Evolutionary conservation across 2,329 filamentous ascomycete species (phyloP).

Genomic region (Alternaria atra): DNA sequence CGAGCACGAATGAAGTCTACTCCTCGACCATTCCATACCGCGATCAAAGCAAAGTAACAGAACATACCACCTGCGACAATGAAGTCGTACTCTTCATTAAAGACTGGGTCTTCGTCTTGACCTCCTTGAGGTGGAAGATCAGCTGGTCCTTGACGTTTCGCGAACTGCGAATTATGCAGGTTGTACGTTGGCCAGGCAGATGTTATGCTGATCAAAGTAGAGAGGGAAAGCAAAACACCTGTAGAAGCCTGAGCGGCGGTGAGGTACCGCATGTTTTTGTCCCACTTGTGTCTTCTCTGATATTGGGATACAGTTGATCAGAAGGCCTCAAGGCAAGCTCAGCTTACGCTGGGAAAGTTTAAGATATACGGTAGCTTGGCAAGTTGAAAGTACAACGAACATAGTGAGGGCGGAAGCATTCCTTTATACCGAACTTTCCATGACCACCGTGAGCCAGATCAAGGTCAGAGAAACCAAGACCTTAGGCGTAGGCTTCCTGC

Average conservation of each 20-base stretch:
- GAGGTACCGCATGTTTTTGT: slow-evolving; percentile 9
- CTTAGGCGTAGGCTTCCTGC: background rate
- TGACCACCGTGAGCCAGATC: background rate
- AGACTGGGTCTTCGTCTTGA: slow-evolving; percentile 9
- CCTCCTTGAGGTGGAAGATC: slow-evolving; percentile 17
- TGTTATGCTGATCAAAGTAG: slow-evolving; percentile 12
- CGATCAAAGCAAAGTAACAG: background rate
- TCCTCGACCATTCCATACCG: no score
- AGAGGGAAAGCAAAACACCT: slow-evolving; percentile 15
- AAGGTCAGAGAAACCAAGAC: slow-evolving; percentile 6
- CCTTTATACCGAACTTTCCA: slow-evolving; percentile 8
- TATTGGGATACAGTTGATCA: background rate
- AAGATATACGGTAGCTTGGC: no score
- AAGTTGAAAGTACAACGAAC: background rate
- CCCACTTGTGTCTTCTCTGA: background rate
- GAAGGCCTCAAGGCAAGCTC: background rate
- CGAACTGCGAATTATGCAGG: slow-evolving; percentile 21
- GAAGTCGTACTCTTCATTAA: slow-evolving; percentile 33
- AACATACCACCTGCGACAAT: slow-evolving; percentile 30
- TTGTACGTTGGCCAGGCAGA: slow-evolving; percentile 28
- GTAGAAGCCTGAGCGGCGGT: slow-evolving; percentile 11
- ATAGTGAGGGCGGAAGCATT: background rate
- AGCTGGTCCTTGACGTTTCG: slow-evolving; percentile 19
- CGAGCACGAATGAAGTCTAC: fast-evolving
- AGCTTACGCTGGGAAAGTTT: background rate